Conservation (phyloP, 768 basidiomycete species). For the Candolleomyces efflorescens region DNA sequence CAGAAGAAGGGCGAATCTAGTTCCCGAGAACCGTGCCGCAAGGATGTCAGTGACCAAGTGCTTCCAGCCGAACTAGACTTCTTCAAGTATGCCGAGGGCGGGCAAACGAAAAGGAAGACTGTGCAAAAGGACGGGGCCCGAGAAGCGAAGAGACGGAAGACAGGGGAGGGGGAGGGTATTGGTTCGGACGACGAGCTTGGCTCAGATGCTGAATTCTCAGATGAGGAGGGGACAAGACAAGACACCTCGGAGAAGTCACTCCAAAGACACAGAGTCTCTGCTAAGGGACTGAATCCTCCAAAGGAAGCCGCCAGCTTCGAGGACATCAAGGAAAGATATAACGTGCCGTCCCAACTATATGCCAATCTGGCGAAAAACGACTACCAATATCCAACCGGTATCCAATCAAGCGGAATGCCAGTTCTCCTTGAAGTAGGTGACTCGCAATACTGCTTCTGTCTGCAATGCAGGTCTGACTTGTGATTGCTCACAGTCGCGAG, state of each 20-base stretch:
- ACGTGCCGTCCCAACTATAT: slow-evolving; percentile 55
- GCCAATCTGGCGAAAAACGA: slow-evolving; percentile 59
- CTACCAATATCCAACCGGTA: slow-evolving; percentile 68
- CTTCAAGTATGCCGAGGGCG: slow-evolving; percentile 78
- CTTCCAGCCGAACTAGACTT: slow-evolving; percentile 84
- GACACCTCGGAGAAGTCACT: background rate
- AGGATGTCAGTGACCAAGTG: slow-evolving; percentile 27
- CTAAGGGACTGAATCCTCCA: slow-evolving; percentile 70
- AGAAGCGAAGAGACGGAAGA: slow-evolving; percentile 31
- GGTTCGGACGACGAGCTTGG: slow-evolving; percentile 17
- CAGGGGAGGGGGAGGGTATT: slow-evolving; percentile 25
- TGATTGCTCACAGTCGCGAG: slow-evolving; percentile 51
- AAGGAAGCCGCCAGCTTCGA: slow-evolving; percentile 53
- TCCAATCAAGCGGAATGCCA: slow-evolving; percentile 78
- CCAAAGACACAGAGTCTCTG: slow-evolving; percentile 8
- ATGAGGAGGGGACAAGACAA: background rate
- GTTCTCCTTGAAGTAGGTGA: slow-evolving; percentile 69
- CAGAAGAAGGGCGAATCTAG: slow-evolving; percentile 3
- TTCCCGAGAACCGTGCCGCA: slow-evolving; percentile 4
- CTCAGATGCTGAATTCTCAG: slow-evolving; percentile 6
- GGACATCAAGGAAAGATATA: slow-evolving; percentile 52
- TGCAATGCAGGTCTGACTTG: background rate
- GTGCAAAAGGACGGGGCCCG: slow-evolving; percentile 14
- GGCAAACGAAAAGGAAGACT: slow-evolving; percentile 38
- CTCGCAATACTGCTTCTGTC: background rate